Conservation (phyloP, 2,329 filamentous ascomycete species). For the Raffaelea arxii region DNA sequence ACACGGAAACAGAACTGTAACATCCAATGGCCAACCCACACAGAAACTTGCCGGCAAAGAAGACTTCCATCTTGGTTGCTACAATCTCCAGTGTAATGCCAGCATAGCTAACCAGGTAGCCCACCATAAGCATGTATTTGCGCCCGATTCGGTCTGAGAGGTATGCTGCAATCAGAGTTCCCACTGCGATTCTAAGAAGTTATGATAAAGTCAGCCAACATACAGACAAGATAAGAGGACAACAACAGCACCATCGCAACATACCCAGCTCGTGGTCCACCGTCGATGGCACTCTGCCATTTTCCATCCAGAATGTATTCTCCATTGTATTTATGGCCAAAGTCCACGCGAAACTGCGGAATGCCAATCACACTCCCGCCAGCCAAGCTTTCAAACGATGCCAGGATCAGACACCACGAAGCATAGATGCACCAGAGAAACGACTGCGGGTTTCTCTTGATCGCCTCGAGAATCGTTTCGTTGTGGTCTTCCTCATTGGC, state of each 20-base stretch:
- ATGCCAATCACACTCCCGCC: slow-evolving; percentile 27
- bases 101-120: slow-evolving; percentile 21
- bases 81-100: slow-evolving; percentile 26
- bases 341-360: slow-evolving; percentile 30
- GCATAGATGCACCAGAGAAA: slow-evolving; percentile 41
- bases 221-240: no score
- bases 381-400: slow-evolving; percentile 15
- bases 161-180: slow-evolving; percentile 20
- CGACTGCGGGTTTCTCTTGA: no score
- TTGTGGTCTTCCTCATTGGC: no score
- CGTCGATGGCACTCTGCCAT: slow-evolving; percentile 29
- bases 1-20: slow-evolving; percentile 8
- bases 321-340: slow-evolving; percentile 24
- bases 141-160: slow-evolving; percentile 25
- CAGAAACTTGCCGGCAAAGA: slow-evolving; percentile 28
- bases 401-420: slow-evolving; percentile 33
- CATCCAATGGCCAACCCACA: slow-evolving; percentile 21
- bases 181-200: no score
- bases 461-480: no score
- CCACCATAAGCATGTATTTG: slow-evolving; percentile 18
- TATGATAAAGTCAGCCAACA: no score
- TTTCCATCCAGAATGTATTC: slow-evolving; percentile 24
- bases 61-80: slow-evolving; percentile 23
- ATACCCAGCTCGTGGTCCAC: slow-evolving; percentile 21
- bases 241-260: no score